Evolutionary conservation across 768 basidiomycete species (phyloP).

Genomic region (Mycena chlorophos): DNA sequence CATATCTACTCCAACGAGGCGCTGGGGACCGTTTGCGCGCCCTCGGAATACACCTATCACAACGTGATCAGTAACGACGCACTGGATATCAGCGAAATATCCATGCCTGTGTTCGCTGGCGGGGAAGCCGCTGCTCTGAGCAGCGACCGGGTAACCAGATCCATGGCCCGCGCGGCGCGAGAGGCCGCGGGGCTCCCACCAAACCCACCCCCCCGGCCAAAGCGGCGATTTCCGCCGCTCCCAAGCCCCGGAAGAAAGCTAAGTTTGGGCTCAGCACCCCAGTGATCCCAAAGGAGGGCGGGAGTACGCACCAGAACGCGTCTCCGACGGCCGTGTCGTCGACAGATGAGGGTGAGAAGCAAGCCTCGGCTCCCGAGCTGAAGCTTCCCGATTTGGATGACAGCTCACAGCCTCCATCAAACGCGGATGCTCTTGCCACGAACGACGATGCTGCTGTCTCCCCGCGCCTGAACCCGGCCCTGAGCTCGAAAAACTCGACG

Average conservation of each 20-base stretch:
- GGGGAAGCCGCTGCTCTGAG: background rate
- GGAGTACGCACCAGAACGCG: background rate
- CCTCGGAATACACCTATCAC: conserved; percentile 12
- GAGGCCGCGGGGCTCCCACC: background rate
- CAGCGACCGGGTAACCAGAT: background rate
- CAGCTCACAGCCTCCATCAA: background rate
- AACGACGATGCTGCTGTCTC: background rate
- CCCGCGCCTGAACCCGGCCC: background rate
- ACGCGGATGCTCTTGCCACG: background rate
- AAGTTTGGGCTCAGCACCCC: conserved; percentile 5
- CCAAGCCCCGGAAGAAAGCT: background rate
- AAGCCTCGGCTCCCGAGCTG: background rate
- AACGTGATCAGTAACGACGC: too few species aligned
- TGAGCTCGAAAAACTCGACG: conserved; percentile 4
- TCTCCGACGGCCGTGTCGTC: too few species aligned
- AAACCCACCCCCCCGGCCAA: too few species aligned
- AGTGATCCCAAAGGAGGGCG: conserved; percentile 12
- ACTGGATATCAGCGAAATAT: too few species aligned
- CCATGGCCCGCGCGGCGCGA: background rate
- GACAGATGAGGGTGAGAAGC: background rate
- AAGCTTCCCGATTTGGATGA: background rate
- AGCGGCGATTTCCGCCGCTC: background rate
- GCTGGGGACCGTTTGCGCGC: conserved; percentile 5
- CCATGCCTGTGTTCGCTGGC: background rate
- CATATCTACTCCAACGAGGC: conserved; percentile 6